Conservation (phyloP, 352 stramenopile species). For the Phytophthora capsici region DNA sequence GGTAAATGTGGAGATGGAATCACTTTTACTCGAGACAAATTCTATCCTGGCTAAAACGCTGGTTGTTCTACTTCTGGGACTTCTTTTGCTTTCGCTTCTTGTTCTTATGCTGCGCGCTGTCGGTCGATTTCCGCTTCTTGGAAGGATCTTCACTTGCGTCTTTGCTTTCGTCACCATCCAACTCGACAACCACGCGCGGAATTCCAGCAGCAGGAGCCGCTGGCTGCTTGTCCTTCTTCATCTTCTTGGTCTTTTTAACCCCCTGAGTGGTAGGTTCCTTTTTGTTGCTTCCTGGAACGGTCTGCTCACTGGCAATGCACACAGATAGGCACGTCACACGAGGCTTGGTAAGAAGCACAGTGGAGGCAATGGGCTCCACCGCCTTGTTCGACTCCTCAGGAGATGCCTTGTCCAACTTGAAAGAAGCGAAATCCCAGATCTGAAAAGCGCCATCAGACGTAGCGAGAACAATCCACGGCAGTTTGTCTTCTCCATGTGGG, state of each 20-base stretch:
- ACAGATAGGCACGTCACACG: constrained; percentile 79
- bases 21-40: background rate
- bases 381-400: constrained; percentile 66
- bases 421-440: constrained; percentile 80
- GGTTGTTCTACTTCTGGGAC: constrained; percentile 28
- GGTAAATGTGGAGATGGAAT: no score
- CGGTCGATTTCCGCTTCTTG: constrained; percentile 36
- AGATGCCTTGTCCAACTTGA: constrained; percentile 54
- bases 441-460: constrained; percentile 80
- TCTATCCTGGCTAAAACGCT: background rate
- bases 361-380: constrained; percentile 66
- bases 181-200: constrained; percentile 75
- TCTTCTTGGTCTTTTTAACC: constrained; percentile 54
- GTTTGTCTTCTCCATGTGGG: constrained; percentile 54
- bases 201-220: constrained; percentile 37
- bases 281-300: constrained; percentile 12
- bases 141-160: constrained; percentile 2
- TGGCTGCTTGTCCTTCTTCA: constrained; percentile 40
- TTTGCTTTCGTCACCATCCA: constrained; percentile 46
- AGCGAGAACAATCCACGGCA: constrained; percentile 77
- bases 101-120: constrained; percentile 23
- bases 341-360: constrained; percentile 70
- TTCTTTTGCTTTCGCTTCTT: constrained; percentile 41
- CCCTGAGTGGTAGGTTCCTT: constrained; percentile 22
- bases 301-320: constrained; percentile 47